These are phyloP conservation scores for Blastocystis sp. DNA, from an alignment of 352 stramenopile species.

Conservation along the genomic window DNA sequence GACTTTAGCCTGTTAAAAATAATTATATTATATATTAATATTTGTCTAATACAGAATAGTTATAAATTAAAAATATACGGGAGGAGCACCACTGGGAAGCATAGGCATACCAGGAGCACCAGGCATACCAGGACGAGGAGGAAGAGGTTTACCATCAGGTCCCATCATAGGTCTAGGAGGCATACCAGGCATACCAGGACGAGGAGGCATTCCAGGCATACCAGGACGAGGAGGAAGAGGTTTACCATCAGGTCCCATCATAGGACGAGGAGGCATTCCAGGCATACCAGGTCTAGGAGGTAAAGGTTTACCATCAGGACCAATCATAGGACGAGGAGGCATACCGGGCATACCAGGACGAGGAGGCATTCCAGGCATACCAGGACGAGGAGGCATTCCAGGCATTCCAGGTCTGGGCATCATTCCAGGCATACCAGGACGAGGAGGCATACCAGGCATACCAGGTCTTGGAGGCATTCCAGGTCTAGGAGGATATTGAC, in stretches of 20 bases:
- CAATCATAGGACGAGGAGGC: too few relatives aligned
- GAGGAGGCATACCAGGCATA: neutral
- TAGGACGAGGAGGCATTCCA: neutral
- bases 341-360: neutral
- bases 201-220: too few relatives aligned
- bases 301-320: too few relatives aligned
- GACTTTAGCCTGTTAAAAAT: too few relatives aligned
- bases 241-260: neutral
- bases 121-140: too few relatives aligned
- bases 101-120: neutral
- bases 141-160: slow-evolving; percentile 3
- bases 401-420: too few relatives aligned
- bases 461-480: too few relatives aligned
- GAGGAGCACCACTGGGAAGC: neutral
- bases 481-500: too few relatives aligned
- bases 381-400: slow-evolving; percentile 7
- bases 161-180: neutral
- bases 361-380: neutral
- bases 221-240: too few relatives aligned
- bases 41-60: too few relatives aligned
- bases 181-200: neutral
- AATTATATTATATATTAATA: too few relatives aligned
- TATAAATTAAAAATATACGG: too few relatives aligned
- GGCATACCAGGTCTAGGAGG: neutral
- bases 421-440: neutral